Base-by-base conservation (phyloP, 768 basidiomycete species). In the Mrakia hoshinonis region DNA sequence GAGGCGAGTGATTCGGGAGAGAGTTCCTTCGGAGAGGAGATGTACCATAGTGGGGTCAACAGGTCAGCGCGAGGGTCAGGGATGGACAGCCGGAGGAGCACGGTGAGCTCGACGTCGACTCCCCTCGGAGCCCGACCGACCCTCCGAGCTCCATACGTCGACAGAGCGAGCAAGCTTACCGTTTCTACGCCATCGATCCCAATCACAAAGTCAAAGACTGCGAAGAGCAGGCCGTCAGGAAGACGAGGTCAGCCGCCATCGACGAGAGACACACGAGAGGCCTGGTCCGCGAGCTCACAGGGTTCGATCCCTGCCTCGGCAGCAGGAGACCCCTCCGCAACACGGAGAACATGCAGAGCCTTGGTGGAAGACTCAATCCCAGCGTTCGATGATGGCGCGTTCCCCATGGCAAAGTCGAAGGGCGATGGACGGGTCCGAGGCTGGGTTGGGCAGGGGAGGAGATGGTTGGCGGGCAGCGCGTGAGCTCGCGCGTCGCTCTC, bases 181-280 rank as follows among this genome's bases (percentile, higher is more conserved):
- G 75, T 70, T n/a, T 74, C 70, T 73, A 86, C 85, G 10, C 90
- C 89, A 77, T 92, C 87, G 70, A 92, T 89, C 12, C 95, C 96
- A 51, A 96, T 87, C 26, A 99, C 85, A 78, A 96, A 98, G 82
- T 98, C 96, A 76, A 99, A 99, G 81, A 92, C 72, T 73, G 60
- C 5, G 11, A 39, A 6, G 9, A 46, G 2, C 1, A 36, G n/a
- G 15, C 18, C 22, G 24, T 18, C 7, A 22, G 47, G 4, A 18
- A n/a, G 5, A 34, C 22, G 15, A n/a, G 24, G 43, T 22, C 20
- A 34, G n/a, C n/a, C n/a, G n/a, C n/a, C n/a, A n/a, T n/a, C n/a
- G n/a, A n/a, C n/a, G n/a, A n/a, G n/a, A n/a, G n/a, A n/a, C n/a
- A n/a, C n/a, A n/a, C n/a, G 11, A 43, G 24, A 47, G 29, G 47